Base-by-base conservation (phyloP, 768 basidiomycete genomes). In the Agrocybe pediades region DNA sequence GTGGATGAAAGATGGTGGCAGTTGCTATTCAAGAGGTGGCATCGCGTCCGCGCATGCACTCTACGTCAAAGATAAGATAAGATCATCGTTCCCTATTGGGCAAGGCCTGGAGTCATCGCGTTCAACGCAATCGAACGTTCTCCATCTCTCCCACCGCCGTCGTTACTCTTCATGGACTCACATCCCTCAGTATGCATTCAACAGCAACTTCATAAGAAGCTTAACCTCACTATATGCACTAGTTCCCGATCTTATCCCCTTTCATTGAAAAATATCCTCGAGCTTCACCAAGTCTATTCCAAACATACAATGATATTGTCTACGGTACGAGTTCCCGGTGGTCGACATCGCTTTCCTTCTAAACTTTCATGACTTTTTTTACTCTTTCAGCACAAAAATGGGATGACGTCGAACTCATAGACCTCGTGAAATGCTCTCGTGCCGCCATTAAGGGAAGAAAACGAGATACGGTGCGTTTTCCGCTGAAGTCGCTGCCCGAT, bases 281-380 rank as follows among this genome's bases (percentile, higher is more conserved):
- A 21, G 69, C 77, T 15, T 83, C 84, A 2, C 78, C 84, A 11
- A 74, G 79, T 20, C 68, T 91, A 8, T 88, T 90, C 64, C 89
- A 91, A 66, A 77, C 85, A 1, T 90, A 86, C 71, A 91, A 91
- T 64, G 89, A 92, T 54, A 68, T 92, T 25, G 66, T 80, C 6
- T 80, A 83, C 19, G 81, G 90, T 87, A 47, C 48, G 70, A 50
- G 21, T 43, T 25, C 11, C 3, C 23, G 1, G 29, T n/a, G 5
- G 16, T 42, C 51, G 6, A 41, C 26, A n/a, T 44, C 26, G 21
- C 2, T 15, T 11, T 20, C n/a, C n/a, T n/a, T n/a, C 17, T 27
- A 23, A 30, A 23, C 25, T 36, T n/a, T 13, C 5, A n/a, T n/a
- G 3, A 36, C 33, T 15, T 36, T 11, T 8, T 23, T 45, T 47